Evolutionary conservation across 495 filamentous ascomycete species (phyloP).

Genomic region (Talaromyces thailandensis): DNA sequence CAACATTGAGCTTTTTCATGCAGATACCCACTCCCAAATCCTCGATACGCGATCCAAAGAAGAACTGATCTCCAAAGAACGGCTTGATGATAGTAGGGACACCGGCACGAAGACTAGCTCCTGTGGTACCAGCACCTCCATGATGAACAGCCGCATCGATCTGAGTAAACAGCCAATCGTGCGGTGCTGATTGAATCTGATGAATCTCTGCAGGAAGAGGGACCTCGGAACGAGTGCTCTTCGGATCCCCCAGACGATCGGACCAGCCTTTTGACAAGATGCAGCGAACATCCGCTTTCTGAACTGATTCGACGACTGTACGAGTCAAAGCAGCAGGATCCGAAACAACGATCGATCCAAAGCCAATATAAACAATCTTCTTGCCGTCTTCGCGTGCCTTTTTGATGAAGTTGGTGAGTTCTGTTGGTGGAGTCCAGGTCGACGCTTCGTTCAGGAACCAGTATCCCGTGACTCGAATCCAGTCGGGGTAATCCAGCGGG

Average conservation of each 20-base stretch:
- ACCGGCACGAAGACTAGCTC: constrained; percentile 84
- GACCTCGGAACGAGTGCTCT: constrained; percentile 53
- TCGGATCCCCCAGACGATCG: constrained; percentile 63
- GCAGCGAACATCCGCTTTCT: constrained; percentile 88
- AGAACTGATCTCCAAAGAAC: constrained; percentile 97
- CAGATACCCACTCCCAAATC: constrained; percentile 88
- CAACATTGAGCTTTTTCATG: constrained; percentile 80
- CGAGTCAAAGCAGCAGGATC: constrained; percentile 81
- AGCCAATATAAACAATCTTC: constrained; percentile 94
- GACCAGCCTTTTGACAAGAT: constrained; percentile 99
- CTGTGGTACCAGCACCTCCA: constrained; percentile 90
- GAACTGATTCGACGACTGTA: constrained; percentile 81
- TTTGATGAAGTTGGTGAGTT: constrained; percentile 70
- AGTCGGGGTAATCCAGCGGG: constrained; percentile 92
- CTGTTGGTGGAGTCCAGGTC: constrained; percentile 65
- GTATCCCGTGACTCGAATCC: constrained; percentile 94
- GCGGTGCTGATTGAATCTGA: constrained; percentile 83
- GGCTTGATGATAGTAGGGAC: constrained; percentile 93
- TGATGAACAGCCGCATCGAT: constrained; percentile 94
- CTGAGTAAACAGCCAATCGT: constrained; percentile 93
- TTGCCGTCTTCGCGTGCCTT: constrained; percentile 72
- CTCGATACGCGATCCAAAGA: constrained; percentile 83
- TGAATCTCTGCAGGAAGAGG: constrained; percentile 71
- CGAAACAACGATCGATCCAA: constrained; percentile 91
- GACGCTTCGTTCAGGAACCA: constrained; percentile 87